Evolutionary conservation across 2,329 filamentous ascomycete species (phyloP), one percentile per base, ranked within the genome.

Genomic region (Claviceps maximensis): DNA sequence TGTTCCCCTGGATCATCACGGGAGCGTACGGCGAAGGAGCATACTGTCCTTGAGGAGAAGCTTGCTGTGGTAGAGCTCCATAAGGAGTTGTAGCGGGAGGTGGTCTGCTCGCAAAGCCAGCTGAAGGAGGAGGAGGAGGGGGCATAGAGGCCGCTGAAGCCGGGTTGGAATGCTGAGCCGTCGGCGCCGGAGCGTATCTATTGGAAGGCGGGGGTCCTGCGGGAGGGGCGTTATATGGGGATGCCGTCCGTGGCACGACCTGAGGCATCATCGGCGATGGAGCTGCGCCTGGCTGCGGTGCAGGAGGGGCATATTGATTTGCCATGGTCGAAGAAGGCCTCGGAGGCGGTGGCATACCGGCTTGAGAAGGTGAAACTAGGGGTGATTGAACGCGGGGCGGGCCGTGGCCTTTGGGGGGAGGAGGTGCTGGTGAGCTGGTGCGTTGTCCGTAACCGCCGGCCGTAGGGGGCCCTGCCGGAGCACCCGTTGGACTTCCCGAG

Each of bases 211-310:
- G 83, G 5, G 80, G 74, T 19, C 75, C 77, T 31, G 83, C 73
- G 7, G 87, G 87, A 52, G 90, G 86, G 40, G 86, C 80, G 62
- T 90, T 89, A 68, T 95, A 96, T 6, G 90, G 90, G 27, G 90
- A 95, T 4, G 85, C 78, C 29, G 85, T 89, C 58, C 89, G 83
- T 23, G 83, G 78, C 50, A 88, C 77, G 21, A 80, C 78, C 44
- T 82, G 75, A 46, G 78, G 78, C 51, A 68, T 60, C 55, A 68
- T 60, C 55, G 76, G 70, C 7, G 75, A 71, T 51, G 80, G 73
- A 44, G 84, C 84, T 10, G 82, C 80, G 59, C 90, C 88, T 2
- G 77, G 71, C 74, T 46, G 79, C 71, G 50, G 82, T 71, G 55
- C 82, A 79, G 33, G 78, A 45, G 82, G 75, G 33, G 67, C 66